Percentiles rank a stretch among this genome's conserved stretches.
Conservation (phyloP, 2,329 filamentous ascomycete species). For the Paracamarosporium sp. region DNA sequence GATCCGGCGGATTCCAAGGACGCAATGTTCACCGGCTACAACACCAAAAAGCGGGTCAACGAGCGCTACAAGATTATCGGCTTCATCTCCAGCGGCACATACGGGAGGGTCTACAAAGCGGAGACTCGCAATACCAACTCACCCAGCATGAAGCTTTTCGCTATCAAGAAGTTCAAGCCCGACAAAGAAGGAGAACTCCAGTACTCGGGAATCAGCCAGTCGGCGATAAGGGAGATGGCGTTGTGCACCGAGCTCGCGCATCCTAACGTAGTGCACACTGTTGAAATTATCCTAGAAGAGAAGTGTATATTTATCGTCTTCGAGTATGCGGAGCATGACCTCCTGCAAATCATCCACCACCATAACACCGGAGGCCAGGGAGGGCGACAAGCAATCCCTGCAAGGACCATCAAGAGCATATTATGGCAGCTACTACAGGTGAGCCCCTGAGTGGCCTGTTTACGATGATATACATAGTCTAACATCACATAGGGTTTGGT, state of each 20-base stretch:
- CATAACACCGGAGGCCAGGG: conserved; percentile 74
- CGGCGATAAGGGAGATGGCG: conserved; percentile 96
- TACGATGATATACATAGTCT: not conserved
- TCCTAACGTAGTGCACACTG: conserved; percentile 85
- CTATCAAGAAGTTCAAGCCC: conserved; percentile 99
- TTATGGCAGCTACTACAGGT: conserved; percentile 90
- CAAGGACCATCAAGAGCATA: conserved; percentile 88
- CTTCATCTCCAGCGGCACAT: conserved; percentile 97
- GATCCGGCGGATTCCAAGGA: conserved; percentile 33
- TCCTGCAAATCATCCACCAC: conserved; percentile 97
- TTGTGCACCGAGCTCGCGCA: conserved; percentile 91
- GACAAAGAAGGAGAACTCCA: conserved; percentile 98
- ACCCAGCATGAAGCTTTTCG: conserved; percentile 81
- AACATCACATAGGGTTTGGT: conserved; percentile 69
- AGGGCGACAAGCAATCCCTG: conserved; percentile 84
- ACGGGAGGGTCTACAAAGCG: conserved; percentile 97
- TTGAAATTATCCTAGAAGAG: conserved; percentile 96
- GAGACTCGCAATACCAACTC: conserved; percentile 65
- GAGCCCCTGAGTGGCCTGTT: not conserved
- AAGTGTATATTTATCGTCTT: conserved; percentile 99
- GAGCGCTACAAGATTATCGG: conserved; percentile 96
- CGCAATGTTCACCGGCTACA: conserved; percentile 59
- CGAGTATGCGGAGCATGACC: conserved; percentile 96
- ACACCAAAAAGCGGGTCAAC: conserved; percentile 81
- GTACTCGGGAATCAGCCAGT: conserved; percentile 97